Evolutionary conservation across 2,329 filamentous ascomycete genomes (phyloP).

Genomic region (Aspergillus fumigatus): DNA sequence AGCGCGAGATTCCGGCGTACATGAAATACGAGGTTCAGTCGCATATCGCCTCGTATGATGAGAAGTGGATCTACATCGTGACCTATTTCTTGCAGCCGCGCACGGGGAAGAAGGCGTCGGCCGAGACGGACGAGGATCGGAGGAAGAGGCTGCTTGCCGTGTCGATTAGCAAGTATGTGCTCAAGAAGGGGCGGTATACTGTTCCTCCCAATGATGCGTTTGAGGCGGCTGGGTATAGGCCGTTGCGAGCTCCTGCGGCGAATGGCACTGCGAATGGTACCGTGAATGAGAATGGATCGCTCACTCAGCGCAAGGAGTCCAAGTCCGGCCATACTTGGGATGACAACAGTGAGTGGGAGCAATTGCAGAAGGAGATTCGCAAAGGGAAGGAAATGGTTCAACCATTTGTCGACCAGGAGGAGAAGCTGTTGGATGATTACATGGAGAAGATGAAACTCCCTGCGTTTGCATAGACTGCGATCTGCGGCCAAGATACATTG

Average conservation of each 20-base stretch:
- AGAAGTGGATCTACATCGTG: constrained; percentile 72
- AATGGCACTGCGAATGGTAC: constrained; percentile 16
- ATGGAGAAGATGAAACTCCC: constrained; percentile 13
- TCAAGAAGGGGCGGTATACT: constrained; percentile 73
- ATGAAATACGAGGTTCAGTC: constrained; percentile 68
- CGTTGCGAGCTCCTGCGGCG: constrained; percentile 35
- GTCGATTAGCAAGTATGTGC: constrained; percentile 70
- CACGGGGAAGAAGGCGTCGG: constrained; percentile 19
- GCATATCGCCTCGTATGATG: constrained; percentile 65
- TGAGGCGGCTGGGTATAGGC: constrained; percentile 65
- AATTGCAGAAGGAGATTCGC: constrained; percentile 52
- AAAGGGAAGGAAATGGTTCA: constrained; percentile 49
- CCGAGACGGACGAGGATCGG: constrained; percentile 27
- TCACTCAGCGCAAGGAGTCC: neutral
- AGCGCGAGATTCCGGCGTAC: constrained; percentile 63
- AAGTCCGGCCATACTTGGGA: constrained; percentile 20
- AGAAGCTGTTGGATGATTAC: constrained; percentile 14
- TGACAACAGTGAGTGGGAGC: constrained; percentile 51
- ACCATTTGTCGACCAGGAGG: constrained; percentile 17
- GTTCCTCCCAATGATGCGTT: constrained; percentile 74
- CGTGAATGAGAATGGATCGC: neutral
- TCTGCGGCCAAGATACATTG: neutral
- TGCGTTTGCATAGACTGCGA: constrained; percentile 7
- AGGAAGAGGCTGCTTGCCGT: constrained; percentile 64
- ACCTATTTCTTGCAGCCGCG: constrained; percentile 62